phyloP scores from a whole-genome alignment of 768 basidiomycete genomes.

The Boletus edulis region DNA sequence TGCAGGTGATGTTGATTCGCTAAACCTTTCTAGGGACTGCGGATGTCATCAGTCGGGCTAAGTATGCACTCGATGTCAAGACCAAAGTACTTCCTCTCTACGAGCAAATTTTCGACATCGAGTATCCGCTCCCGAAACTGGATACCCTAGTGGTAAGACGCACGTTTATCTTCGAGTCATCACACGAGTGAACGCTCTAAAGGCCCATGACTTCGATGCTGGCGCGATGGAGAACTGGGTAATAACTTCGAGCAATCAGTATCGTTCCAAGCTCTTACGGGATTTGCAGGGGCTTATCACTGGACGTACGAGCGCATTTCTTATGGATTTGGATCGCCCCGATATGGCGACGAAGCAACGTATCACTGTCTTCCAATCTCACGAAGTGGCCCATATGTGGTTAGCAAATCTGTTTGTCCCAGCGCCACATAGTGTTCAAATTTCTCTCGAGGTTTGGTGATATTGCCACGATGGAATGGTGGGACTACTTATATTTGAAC shows the following conservation, averaged over 20 bases:
- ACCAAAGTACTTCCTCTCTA: conserved; percentile 81
- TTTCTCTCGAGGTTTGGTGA: conserved; percentile 69
- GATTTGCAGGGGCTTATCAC: conserved; percentile 76
- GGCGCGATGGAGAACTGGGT: conserved; percentile 95
- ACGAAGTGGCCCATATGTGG: conserved; percentile 89
- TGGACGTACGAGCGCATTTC: conserved; percentile 77
- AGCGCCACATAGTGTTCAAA: conserved; percentile 8
- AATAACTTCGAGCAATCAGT: not conserved
- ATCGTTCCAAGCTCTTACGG: conserved; percentile 1
- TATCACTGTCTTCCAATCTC: conserved; percentile 76
- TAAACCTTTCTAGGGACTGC: conserved; percentile 55
- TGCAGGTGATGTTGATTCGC: not conserved
- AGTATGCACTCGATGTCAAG: conserved; percentile 88
- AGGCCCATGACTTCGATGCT: conserved; percentile 87
- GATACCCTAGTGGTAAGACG: conserved; percentile 79
- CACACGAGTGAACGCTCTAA: not conserved
- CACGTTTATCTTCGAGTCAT: not conserved
- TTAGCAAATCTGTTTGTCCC: conserved; percentile 26
- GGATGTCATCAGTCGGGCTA: conserved; percentile 79
- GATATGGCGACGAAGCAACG: conserved; percentile 74
- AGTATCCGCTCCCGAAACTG: conserved; percentile 90
- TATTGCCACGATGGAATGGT: conserved; percentile 93
- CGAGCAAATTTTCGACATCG: conserved; percentile 89
- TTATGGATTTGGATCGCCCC: conserved; percentile 74
- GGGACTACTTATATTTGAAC: conserved; percentile 81